These are phyloP conservation scores for Glycyrrhiza uralensis DNA, from an alignment of 306 rosid genomes.

Conservation along the genomic window DNA sequence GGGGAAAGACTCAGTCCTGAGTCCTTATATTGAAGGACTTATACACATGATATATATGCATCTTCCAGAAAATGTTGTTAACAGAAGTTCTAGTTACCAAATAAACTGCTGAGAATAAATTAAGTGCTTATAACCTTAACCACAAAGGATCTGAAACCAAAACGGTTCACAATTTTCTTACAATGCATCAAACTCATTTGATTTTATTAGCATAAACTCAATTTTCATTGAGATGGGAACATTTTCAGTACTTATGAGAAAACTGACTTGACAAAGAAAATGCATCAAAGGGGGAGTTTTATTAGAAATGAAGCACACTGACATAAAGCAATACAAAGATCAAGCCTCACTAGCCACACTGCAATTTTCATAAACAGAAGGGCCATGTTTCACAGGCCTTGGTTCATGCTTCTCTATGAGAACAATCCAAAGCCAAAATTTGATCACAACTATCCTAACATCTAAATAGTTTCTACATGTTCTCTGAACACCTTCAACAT, in stretches of 20 bases:
- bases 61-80: neutral
- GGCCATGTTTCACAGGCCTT: slow-evolving; percentile 14
- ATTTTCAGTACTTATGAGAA: neutral
- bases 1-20: neutral
- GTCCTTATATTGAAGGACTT: neutral
- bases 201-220: neutral
- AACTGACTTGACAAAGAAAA: neutral
- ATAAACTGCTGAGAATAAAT: neutral
- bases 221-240: neutral
- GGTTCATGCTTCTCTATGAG: slow-evolving; percentile 7
- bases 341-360: slow-evolving; percentile 16
- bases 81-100: neutral
- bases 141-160: neutral
- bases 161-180: neutral
- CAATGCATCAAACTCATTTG: neutral
- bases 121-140: neutral
- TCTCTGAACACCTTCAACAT: slow-evolving; percentile 84
- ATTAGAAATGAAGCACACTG: neutral
- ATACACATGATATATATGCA: neutral
- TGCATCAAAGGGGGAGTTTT: neutral
- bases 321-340: slow-evolving; percentile 13
- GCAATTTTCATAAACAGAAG: slow-evolving; percentile 7
- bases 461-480: slow-evolving; percentile 42
- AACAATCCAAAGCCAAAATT: slow-evolving; percentile 22
- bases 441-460: neutral